Evolutionary conservation across 441 rosid genomes (phyloP).

Genomic region (Brassica hybrid): DNA sequence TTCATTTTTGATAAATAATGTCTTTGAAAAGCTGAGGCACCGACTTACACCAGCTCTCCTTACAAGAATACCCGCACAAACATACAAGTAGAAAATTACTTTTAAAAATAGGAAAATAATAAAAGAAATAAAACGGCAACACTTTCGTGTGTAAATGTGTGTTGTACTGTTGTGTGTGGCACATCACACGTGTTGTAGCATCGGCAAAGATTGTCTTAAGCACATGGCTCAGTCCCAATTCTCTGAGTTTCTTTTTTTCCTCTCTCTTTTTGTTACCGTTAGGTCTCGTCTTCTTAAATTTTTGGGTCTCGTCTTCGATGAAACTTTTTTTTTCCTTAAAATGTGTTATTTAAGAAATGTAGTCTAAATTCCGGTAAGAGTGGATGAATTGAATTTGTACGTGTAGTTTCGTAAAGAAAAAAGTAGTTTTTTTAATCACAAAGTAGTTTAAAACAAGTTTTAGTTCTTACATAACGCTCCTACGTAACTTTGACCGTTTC

Average conservation of each 20-base stretch:
- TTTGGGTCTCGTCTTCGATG: not conserved
- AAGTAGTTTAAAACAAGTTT: too few relatives aligned
- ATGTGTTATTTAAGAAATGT: not conserved
- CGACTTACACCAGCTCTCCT: constrained; percentile 35
- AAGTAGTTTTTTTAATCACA: not conserved
- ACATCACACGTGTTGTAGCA: too few relatives aligned
- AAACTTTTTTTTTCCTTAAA: not conserved
- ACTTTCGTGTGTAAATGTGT: not conserved
- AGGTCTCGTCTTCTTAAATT: not conserved
- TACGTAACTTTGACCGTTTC: too few relatives aligned
- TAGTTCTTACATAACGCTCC: too few relatives aligned
- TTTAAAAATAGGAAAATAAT: not conserved
- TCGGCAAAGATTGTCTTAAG: constrained; percentile 41
- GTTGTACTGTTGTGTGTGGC: too few relatives aligned
- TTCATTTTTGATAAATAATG: not conserved
- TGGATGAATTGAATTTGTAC: constrained; percentile 25
- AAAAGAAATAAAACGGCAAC: constrained; percentile 15
- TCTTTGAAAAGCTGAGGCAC: constrained; percentile 37
- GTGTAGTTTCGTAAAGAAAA: not conserved
- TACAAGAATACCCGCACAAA: constrained; percentile 37
- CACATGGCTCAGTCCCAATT: constrained; percentile 40
- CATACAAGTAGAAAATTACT: not conserved
- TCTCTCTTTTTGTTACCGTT: constrained; percentile 34
- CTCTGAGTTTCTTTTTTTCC: not conserved
- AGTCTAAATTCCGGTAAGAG: not conserved